Evolutionary conservation across 192 early-diverging fungal species (phyloP).

Genomic region (Coemansia reversa): DNA sequence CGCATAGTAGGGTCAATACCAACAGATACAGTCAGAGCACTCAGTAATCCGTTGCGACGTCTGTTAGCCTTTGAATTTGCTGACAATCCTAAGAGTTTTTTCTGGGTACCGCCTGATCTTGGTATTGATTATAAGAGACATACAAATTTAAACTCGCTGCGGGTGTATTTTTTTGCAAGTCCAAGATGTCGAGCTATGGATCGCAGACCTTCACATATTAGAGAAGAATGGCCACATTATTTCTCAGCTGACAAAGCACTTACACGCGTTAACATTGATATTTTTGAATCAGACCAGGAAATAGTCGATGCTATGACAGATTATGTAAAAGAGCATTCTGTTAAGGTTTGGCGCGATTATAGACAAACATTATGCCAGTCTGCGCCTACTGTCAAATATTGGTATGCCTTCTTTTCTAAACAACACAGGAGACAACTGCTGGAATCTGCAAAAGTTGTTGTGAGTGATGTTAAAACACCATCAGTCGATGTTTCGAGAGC

Average conservation of each 20-base stretch:
- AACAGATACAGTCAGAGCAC: neutral
- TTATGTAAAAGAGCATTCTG: conserved; percentile 10
- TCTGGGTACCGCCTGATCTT: conserved; percentile 58
- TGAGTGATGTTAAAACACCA: neutral
- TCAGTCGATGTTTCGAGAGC: neutral
- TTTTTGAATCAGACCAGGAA: neutral
- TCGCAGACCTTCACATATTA: conserved; percentile 14
- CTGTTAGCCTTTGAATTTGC: conserved; percentile 59
- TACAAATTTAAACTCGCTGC: conserved; percentile 14
- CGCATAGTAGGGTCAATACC: neutral
- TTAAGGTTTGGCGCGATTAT: conserved; percentile 33
- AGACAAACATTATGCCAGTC: conserved; percentile 13
- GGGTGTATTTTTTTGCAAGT: conserved; percentile 19
- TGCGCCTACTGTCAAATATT: conserved; percentile 23
- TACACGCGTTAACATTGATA: conserved; percentile 23
- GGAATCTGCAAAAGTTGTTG: neutral
- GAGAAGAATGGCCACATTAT: conserved; percentile 21
- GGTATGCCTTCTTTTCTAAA: conserved; percentile 27
- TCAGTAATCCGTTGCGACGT: neutral
- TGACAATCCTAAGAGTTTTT: conserved; percentile 53
- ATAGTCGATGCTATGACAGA: conserved; percentile 14
- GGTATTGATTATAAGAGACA: conserved; percentile 42
- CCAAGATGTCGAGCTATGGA: conserved; percentile 4
- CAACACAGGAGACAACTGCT: neutral
- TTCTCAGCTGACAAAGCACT: conserved; percentile 13